Base-by-base conservation (phyloP, 2,329 filamentous ascomycete genomes). In the Emergomyces pasteurianus region DNA sequence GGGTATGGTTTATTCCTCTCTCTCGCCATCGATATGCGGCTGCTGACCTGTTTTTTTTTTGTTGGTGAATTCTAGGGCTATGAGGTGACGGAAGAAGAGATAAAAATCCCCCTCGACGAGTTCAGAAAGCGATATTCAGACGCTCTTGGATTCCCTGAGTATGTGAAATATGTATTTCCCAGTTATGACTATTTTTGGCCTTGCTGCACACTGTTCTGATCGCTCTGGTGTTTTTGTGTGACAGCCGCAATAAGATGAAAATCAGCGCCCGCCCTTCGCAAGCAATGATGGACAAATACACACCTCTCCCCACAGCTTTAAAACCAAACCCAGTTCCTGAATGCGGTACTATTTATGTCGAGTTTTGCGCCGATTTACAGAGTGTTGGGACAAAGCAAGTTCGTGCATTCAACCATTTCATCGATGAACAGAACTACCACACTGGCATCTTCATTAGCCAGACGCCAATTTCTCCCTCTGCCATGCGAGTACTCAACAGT, bases 391-490 rank as follows among this genome's bases (percentile, higher is more conserved):
- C 96, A 71, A 91, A 91, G 77, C 90, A 96, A 74, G 89, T 97
- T 76, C 91, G 92, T 74, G 81, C 83, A 61, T 99, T 96, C 75
- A 90, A 91, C 68, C 86, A 91, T 71, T 84, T 89, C 75, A 86
- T 95, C 71, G 82, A 86, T 68, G 80, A 86, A 66, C 86, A 91
- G 75, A 86, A 89, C 78, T 92, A 89, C 81, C 87, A 89, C 77
- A 92, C 88, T 12, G 94, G 94, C 65, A 89, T 99, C 73, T 90
- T 96, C 78, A 84, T 99, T 68, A 92, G 90, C 61, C 83, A 87
- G 71, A 87, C 87, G 55, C 80, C 89, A 54, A 88, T 96, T 62
- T 95, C 91, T 0, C 83, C 90, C 34, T 88, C 92, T 63, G 92
- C 92, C 43, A 85, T 92, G 74, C 95, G 95, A 79, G 86, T 92